These are phyloP conservation scores for Backusella circina DNA, from an alignment of 192 early-diverging fungal species.

Conservation along the genomic window DNA sequence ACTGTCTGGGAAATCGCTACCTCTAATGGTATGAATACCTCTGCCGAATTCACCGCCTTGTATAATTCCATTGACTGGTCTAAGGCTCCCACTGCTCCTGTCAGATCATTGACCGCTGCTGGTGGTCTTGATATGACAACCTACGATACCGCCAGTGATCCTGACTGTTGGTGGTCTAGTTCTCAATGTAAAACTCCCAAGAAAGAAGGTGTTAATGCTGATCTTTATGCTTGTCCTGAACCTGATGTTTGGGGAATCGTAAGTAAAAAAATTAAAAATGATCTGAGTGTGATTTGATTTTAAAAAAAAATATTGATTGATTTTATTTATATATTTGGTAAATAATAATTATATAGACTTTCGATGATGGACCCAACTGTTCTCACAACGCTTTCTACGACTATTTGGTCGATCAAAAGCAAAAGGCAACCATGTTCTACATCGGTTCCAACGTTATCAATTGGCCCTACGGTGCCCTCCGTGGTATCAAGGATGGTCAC, in stretches of 20 bases:
- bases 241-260: slow-evolving; percentile 44
- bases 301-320: not conserved
- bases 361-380: slow-evolving; percentile 63
- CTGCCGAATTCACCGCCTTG: slow-evolving; percentile 35
- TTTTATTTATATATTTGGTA: not conserved
- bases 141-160: slow-evolving; percentile 16
- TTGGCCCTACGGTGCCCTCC: slow-evolving; percentile 40
- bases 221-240: slow-evolving; percentile 35
- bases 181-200: slow-evolving; percentile 38
- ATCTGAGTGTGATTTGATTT: not conserved
- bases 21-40: slow-evolving; percentile 36
- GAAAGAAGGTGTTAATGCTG: slow-evolving; percentile 25
- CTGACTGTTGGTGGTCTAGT: slow-evolving; percentile 49
- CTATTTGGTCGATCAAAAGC: slow-evolving; percentile 38
- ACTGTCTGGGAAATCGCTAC: slow-evolving; percentile 26
- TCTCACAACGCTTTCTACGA: slow-evolving; percentile 44
- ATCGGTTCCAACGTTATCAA: slow-evolving; percentile 57
- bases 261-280: slow-evolving; percentile 16
- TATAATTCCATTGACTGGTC: slow-evolving; percentile 47
- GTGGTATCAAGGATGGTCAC: slow-evolving; percentile 54
- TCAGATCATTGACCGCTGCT: slow-evolving; percentile 17
- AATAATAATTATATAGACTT: slow-evolving; percentile 32
- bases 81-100: slow-evolving; percentile 31
- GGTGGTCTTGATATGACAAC: slow-evolving; percentile 29
- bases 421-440: slow-evolving; percentile 61